Base-by-base conservation (phyloP, 1,284 basidiomycete genomes). In the Fomitopsis betulina region DNA sequence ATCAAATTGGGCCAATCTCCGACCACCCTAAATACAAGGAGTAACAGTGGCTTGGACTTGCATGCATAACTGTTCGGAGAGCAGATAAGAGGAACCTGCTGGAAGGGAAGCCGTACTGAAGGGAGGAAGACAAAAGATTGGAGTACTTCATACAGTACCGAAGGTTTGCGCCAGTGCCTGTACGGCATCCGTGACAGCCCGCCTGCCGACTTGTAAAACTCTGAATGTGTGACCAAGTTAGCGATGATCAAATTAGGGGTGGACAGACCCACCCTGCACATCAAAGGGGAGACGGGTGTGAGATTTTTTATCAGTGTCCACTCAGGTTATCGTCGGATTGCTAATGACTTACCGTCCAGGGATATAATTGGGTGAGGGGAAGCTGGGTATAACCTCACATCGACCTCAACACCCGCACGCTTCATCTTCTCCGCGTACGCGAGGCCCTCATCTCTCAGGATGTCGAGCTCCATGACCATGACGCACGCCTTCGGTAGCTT, bases 341-440 rank as follows among this genome's bases (percentile, higher is more conserved):
- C 1, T 23, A 21, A 45, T n/a, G 25, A 71, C 80, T 64, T 60
- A 79, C 85, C 83, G 61, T 88, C 86, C 82, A 88, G 85, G 6
- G 83, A 82, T 79, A 88, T 82, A 50, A 87, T 82, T 0, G 84
- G 85, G 71, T 89, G 86, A 23, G 87, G 84, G 6, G 80, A 83
- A 19, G 79, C 78, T 63, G 80, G 78, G 67, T 88, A 88, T 2
- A 83, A 71, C 67, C 79, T 79, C 0, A 79, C 70, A 54, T 86
- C 79, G 7, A 81, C 82, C 10, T 79, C 70, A 3, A 84, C 79
- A 0, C 87, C 87, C 5, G 76, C 75, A 27, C 72, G 68, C 60
- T 69, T 76, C 67, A 91, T 68, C 68, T 83, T 87, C 62, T 85
- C 77, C 0, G 79, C 86, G 64, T 87, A 91, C 21, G 75, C 76